These are phyloP conservation scores for Pisolithus marmoratus DNA, from an alignment of 768 basidiomycete genomes.

Conservation along the genomic window DNA sequence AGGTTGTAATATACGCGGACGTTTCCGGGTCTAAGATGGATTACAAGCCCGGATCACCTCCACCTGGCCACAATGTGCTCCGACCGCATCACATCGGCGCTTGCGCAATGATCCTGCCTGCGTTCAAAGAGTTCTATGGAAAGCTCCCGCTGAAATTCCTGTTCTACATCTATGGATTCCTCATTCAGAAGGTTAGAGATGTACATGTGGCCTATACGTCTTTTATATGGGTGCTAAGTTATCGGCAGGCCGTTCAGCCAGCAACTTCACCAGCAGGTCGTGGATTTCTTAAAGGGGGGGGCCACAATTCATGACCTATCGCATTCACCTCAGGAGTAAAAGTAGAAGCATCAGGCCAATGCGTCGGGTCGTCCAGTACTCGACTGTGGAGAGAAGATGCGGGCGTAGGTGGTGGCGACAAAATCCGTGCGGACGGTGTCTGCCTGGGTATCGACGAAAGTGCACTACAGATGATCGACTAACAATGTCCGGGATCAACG, in stretches of 20 bases:
- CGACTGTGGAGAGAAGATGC: neutral
- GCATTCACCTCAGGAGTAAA: conserved; percentile 11
- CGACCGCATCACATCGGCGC: conserved; percentile 74
- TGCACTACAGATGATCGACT: conserved; percentile 76
- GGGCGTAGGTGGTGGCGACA: conserved; percentile 7
- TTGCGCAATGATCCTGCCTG: conserved; percentile 54
- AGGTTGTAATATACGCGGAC: too few species aligned
- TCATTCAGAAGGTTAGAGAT: conserved; percentile 70
- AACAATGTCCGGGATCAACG: conserved; percentile 63
- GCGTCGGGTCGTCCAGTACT: conserved; percentile 10
- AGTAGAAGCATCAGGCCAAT: conserved; percentile 15
- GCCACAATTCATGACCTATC: too few species aligned
- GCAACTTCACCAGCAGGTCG: conserved; percentile 48
- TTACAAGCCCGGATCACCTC: conserved; percentile 39
- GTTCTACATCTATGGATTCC: conserved; percentile 57
- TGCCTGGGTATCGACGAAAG: conserved; percentile 68
- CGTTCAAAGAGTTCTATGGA: conserved; percentile 55
- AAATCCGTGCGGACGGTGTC: conserved; percentile 64
- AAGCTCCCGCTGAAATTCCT: conserved; percentile 53
- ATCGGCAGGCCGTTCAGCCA: conserved; percentile 55
- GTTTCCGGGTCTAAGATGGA: conserved; percentile 14
- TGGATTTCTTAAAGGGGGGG: conserved; percentile 38
- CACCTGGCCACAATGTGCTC: conserved; percentile 61
- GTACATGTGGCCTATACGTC: conserved; percentile 24
- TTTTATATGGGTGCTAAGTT: neutral